Evolutionary conservation across 805 yeast species (phyloP), one percentile per base, ranked within the genome.

Genomic region (Barnettozyma siamensis): DNA sequence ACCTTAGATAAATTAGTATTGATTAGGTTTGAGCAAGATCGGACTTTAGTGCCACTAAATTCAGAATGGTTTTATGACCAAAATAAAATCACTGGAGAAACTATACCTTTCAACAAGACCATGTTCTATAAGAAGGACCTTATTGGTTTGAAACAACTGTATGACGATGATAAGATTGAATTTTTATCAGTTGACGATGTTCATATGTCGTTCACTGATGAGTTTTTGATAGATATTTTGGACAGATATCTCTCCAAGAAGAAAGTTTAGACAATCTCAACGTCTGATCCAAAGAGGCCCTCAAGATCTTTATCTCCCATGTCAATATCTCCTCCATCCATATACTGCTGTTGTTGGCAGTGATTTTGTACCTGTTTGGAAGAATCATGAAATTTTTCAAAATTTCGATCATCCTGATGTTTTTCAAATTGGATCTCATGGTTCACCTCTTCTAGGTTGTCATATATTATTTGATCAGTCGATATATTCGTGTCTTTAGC

Each of bases 21-120:
- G 69, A 64, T 82, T 2, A 58, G 66, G 59, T 85, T 86, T 50
- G 60, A 62, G 2, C 60, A 74, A 45, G 95, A 85, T 57, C 72
- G 72, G n/a, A 82, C 83, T 2, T 62, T 85, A 7, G 78, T 78
- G 6, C 95, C 95, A 1, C 78, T 75, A 52, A 83, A 83, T 43
- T 75, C 82, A 40, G 80, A 89, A 1, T 76, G 78, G 76, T 80
- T 83, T 53, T 70, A 61, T 37, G 88, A 83, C 50, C 45, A 60
- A 6, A 77, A 79, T 46, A 55, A 63, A 5, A 50, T 47, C 3
- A 59, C 73, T 0, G 80, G 76, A 0, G 50, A 55, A 0, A 36
- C 65, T 0, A 60, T 76, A 4, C 69, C 73, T 0, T 70, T 81
- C 36, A 59, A 69, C 12, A 58, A 73, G 28, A 73, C 89, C 0